A percentile compares a stretch with the other conserved stretches of the same genome.
Conservation (phyloP, 2,329 filamentous ascomycete genomes). For the Trichoderma atroviride region DNA sequence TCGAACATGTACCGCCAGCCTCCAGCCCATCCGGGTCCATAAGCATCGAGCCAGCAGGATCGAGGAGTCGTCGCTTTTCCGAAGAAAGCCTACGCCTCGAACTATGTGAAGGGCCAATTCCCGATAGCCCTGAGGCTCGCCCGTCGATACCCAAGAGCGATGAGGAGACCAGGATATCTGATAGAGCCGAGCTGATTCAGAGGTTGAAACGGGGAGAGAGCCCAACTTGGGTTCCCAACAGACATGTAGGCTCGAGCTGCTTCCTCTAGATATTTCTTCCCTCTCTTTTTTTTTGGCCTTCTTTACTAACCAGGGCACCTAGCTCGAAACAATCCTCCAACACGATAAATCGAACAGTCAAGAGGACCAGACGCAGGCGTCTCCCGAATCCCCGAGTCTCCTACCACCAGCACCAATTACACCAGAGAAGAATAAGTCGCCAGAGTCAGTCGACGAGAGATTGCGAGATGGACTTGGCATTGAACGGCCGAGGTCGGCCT, state of each 20-base stretch:
- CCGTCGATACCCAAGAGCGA: conserved; percentile 33
- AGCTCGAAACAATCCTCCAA: conserved; percentile 46
- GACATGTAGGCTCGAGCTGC: conserved; percentile 52
- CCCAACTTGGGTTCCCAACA: conserved; percentile 71
- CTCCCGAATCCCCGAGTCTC: conserved; percentile 45
- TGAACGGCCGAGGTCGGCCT: conserved; percentile 77
- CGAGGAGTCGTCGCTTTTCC: conserved; percentile 45
- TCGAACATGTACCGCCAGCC: conserved; percentile 41
- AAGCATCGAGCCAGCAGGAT: conserved; percentile 28
- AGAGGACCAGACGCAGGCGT: conserved; percentile 36
- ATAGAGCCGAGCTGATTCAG: conserved; percentile 80
- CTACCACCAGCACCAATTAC: conserved; percentile 53
- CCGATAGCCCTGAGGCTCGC: conserved; percentile 43
- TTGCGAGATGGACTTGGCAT: conserved; percentile 65
- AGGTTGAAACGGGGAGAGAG: conserved; percentile 78
- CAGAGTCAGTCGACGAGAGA: conserved; percentile 42
- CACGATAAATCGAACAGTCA: conserved; percentile 29
- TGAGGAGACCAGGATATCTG: conserved; percentile 47
- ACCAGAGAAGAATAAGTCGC: conserved; percentile 46
- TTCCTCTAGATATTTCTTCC: not conserved
- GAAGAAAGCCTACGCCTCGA: conserved; percentile 65
- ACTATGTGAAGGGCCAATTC: conserved; percentile 60
- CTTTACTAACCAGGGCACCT: conserved; percentile 15
- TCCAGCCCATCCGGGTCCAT: conserved; percentile 28
- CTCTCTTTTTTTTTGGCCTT: not conserved